A percentile compares a stretch with the other conserved stretches of the same genome.
phyloP scores from a whole-genome alignment of 768 basidiomycete genomes.

The Termitomyces bulborhizus region DNA sequence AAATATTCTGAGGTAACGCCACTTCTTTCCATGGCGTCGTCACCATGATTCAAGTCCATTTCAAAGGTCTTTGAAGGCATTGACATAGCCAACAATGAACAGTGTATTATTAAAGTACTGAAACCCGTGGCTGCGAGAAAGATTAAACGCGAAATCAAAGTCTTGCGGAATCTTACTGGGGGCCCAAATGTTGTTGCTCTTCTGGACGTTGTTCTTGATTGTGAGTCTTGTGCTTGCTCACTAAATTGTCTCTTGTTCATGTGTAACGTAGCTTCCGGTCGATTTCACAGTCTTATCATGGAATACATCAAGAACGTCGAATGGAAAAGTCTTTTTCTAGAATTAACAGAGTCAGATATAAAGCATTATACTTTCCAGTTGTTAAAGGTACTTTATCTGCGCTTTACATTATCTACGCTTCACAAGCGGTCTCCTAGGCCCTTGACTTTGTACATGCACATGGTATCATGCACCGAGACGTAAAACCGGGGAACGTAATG shows the following conservation, averaged over 20 bases:
- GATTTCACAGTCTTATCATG: constrained; percentile 61
- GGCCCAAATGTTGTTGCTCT: constrained; percentile 65
- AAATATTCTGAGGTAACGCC: constrained; percentile 58
- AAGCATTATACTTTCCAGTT: constrained; percentile 65
- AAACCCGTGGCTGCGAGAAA: constrained; percentile 70
- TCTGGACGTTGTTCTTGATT: constrained; percentile 64
- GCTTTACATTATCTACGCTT: not conserved
- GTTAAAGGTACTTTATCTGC: constrained; percentile 33
- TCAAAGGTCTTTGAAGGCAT: constrained; percentile 53
- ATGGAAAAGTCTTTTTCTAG: constrained; percentile 53
- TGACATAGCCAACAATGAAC: constrained; percentile 46
- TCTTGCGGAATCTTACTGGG: constrained; percentile 61
- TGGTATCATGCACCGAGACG: constrained; percentile 62
- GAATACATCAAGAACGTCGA: constrained; percentile 66
- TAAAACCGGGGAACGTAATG: constrained; percentile 59
- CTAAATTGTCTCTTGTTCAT: not conserved
- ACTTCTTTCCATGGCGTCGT: not conserved
- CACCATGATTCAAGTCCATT: not conserved
- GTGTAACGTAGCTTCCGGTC: constrained; percentile 32
- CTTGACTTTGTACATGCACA: constrained; percentile 67
- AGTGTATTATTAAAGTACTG: constrained; percentile 63
- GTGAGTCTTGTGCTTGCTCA: constrained; percentile 12
- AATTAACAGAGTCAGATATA: constrained; percentile 58
- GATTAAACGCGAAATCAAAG: constrained; percentile 73
- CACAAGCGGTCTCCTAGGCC: constrained; percentile 25